These are phyloP conservation scores for Apiospora kogelbergensis DNA, from an alignment of 2,329 filamentous ascomycete species.

Conservation along the genomic window DNA sequence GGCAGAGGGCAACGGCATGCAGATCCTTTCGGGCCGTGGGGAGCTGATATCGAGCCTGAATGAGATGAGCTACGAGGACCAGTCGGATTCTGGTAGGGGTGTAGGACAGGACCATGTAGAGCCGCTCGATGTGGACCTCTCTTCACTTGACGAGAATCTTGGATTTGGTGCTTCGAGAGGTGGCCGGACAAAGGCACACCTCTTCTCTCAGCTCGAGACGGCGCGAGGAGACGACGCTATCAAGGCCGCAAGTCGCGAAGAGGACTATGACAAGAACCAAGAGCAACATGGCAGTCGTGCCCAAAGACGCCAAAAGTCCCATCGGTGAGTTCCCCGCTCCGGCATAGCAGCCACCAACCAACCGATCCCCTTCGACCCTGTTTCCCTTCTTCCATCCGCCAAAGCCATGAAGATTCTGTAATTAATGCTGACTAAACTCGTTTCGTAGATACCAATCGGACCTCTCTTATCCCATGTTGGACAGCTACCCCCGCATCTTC, in stretches of 20 bases:
- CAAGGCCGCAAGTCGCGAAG: slow-evolving; percentile 14
- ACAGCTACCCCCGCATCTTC: slow-evolving; percentile 85
- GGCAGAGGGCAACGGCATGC: slow-evolving; percentile 16
- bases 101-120: slow-evolving; percentile 22
- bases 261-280: slow-evolving; percentile 26
- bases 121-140: slow-evolving; percentile 40
- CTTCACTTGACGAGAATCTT: slow-evolving; percentile 36
- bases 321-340: slow-evolving; percentile 25
- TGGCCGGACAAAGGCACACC: slow-evolving; percentile 32
- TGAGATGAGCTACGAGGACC: slow-evolving; percentile 27
- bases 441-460: slow-evolving; percentile 47
- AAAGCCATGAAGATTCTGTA: no score
- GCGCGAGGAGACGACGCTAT: slow-evolving; percentile 29
- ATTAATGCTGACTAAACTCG: slow-evolving; percentile 10
- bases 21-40: slow-evolving; percentile 26
- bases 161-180: neutral
- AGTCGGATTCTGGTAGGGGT: slow-evolving; percentile 21
- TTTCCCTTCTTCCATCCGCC: neutral
- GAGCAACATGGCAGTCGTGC: slow-evolving; percentile 17
- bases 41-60: slow-evolving; percentile 30
- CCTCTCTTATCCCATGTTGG: slow-evolving; percentile 72
- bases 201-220: slow-evolving; percentile 44
- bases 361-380: neutral
- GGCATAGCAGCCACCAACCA: neutral
- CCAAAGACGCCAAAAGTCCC: slow-evolving; percentile 27